These are phyloP conservation scores for Flaveria ramosissima DNA, from an alignment of 129 eudicot species.

Conservation along the genomic window DNA sequence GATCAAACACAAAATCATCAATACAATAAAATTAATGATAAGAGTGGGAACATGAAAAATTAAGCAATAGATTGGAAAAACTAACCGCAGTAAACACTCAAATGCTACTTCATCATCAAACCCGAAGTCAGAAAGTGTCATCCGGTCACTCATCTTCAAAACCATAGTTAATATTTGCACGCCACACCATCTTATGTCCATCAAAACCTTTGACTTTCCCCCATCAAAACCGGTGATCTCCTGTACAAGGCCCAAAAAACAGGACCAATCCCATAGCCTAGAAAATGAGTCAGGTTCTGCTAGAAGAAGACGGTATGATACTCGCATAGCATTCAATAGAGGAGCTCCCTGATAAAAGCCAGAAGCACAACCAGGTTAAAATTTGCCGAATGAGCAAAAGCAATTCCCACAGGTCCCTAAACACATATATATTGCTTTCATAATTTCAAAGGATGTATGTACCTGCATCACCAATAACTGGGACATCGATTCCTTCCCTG, in stretches of 20 bases:
- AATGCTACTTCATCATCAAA: slow-evolving; percentile 58
- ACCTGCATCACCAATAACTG: slow-evolving; percentile 46
- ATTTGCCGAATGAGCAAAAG: slow-evolving; percentile 13
- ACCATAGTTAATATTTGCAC: slow-evolving; percentile 53
- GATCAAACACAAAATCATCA: slow-evolving; percentile 9
- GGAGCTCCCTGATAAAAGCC: slow-evolving; percentile 49
- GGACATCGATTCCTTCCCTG: slow-evolving; percentile 28
- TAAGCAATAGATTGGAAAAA: slow-evolving; percentile 16
- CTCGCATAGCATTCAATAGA: slow-evolving; percentile 53
- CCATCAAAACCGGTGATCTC: slow-evolving; percentile 33
- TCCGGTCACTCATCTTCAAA: slow-evolving; percentile 53
- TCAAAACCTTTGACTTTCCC: slow-evolving; percentile 31
- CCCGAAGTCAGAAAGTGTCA: slow-evolving; percentile 43
- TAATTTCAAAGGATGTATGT: slow-evolving; percentile 18
- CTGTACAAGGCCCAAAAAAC: slow-evolving; percentile 53
- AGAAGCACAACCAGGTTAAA: slow-evolving; percentile 15
- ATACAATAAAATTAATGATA: not conserved
- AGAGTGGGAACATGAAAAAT: not conserved
- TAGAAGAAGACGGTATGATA: slow-evolving; percentile 70
- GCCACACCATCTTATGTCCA: slow-evolving; percentile 73
- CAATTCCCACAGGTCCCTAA: not conserved
- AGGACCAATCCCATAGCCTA: slow-evolving; percentile 87
- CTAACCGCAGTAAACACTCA: slow-evolving; percentile 72
- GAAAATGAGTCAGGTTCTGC: slow-evolving; percentile 57
- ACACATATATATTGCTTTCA: not conserved